phyloP scores from a whole-genome alignment of 2,329 filamentous ascomycete genomes.

The Graphiopsis chlorocephala region DNA sequence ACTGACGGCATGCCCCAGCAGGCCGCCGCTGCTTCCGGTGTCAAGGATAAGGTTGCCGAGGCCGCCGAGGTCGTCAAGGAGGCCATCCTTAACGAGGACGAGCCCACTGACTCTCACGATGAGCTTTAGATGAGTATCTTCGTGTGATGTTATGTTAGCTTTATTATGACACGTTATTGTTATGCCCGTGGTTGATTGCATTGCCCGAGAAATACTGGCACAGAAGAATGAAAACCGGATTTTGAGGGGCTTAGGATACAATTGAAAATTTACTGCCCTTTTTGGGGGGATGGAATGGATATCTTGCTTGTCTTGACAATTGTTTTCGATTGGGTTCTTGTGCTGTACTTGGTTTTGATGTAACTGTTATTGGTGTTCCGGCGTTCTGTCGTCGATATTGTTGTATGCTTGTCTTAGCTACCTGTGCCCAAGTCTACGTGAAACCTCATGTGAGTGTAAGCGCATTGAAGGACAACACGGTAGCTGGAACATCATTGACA shows the following conservation, averaged over 20 bases:
- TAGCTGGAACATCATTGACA: no score
- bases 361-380: not conserved
- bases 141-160: not conserved
- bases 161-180: constrained; percentile 1
- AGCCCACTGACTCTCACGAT: constrained; percentile 56
- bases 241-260: not conserved
- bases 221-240: not conserved
- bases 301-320: not conserved
- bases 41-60: constrained; percentile 38
- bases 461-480: no score
- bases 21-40: constrained; percentile 42
- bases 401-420: not conserved
- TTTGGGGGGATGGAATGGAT: not conserved
- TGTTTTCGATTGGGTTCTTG: not conserved
- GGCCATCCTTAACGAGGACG: constrained; percentile 34
- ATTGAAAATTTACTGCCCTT: not conserved
- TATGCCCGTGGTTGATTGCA: not conserved
- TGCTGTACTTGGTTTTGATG: not conserved
- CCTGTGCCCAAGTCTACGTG: not conserved
- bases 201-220: not conserved
- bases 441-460: no score
- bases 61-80: constrained; percentile 34
- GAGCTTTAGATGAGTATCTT: constrained; percentile 63
- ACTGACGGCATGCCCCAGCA: constrained; percentile 49
- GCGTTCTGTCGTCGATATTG: not conserved